A percentile compares a stretch with the other conserved stretches of the same genome.
Conservation (phyloP, 192 early-diverging fungal genomes). For the Umbelopsis vinacea region DNA sequence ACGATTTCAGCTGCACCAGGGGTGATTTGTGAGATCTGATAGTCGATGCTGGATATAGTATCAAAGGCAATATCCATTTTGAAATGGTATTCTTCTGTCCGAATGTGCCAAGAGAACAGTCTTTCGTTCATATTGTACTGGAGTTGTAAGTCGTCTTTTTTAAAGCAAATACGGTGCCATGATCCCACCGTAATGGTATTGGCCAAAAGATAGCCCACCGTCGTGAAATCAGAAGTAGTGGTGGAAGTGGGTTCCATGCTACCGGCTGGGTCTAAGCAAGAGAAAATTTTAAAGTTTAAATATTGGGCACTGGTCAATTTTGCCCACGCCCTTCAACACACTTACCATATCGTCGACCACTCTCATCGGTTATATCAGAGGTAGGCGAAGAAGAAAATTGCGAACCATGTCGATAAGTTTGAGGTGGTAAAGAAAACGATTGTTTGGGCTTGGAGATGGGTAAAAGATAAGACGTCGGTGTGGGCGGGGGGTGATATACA, state of each 20-base stretch:
- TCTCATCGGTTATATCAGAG: conserved; percentile 11
- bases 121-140: conserved; percentile 52
- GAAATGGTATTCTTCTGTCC: conserved; percentile 58
- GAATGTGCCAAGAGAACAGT: conserved; percentile 64
- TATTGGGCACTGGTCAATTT: too few species aligned
- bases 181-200: conserved; percentile 66
- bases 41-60: conserved; percentile 55
- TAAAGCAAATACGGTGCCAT: conserved; percentile 61
- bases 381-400: conserved; percentile 15
- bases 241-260: not conserved
- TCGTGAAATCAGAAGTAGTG: not conserved
- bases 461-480: not conserved
- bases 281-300: not conserved
- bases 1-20: not conserved
- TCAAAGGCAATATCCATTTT: conserved; percentile 66
- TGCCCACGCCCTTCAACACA: not conserved
- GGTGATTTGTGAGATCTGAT: not conserved
- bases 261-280: not conserved
- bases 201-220: conserved; percentile 41
- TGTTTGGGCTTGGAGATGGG: not conserved
- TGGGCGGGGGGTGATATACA: not conserved
- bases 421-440: conserved; percentile 5
- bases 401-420: conserved; percentile 2
- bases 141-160: conserved; percentile 54
- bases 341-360: conserved; percentile 10